Conservation (phyloP, 2,329 filamentous ascomycete species). For the Sodiomyces alkalinus region DNA sequence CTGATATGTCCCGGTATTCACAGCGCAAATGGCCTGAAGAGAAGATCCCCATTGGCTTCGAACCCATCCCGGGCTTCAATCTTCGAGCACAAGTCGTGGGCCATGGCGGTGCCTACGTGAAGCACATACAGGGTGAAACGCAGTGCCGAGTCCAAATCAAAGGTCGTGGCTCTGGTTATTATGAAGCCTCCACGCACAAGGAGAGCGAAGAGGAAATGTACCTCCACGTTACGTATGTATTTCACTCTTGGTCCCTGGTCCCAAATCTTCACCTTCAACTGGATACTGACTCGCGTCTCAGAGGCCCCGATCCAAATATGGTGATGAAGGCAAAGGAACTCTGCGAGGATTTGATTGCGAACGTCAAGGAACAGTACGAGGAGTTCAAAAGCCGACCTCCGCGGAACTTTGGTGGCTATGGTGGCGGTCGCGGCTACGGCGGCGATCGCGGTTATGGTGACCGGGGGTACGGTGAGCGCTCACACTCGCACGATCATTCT, state of each 20-base stretch:
- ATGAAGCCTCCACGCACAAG: slow-evolving; percentile 71
- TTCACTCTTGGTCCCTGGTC: too few species aligned
- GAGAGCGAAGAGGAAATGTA: slow-evolving; percentile 97
- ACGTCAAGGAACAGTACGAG: slow-evolving; percentile 82
- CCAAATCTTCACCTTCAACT: too few species aligned
- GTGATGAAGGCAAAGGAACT: slow-evolving; percentile 78
- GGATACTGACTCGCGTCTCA: slow-evolving; percentile 29
- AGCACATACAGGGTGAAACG: slow-evolving; percentile 94
- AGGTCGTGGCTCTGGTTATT: slow-evolving; percentile 84
- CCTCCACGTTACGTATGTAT: slow-evolving; percentile 79
- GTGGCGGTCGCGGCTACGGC: slow-evolving; percentile 27
- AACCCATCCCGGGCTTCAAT: slow-evolving; percentile 89
- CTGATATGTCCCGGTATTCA: too few species aligned
- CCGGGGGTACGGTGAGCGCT: slow-evolving; percentile 27
- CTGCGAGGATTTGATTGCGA: slow-evolving; percentile 73
- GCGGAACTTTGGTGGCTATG: slow-evolving; percentile 41
- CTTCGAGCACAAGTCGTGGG: slow-evolving; percentile 92
- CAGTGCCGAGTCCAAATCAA: slow-evolving; percentile 97
- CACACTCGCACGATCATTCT: slow-evolving; percentile 18
- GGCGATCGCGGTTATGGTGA: slow-evolving; percentile 20
- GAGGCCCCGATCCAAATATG: slow-evolving; percentile 74
- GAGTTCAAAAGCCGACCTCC: slow-evolving; percentile 74
- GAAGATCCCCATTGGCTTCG: slow-evolving; percentile 79
- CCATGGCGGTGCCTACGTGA: slow-evolving; percentile 86
- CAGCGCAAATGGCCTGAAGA: slow-evolving; percentile 99